Percentiles rank a stretch among this genome's conserved stretches.
Conservation (phyloP, 768 basidiomycete genomes). For the Guyanaporus albipodus region DNA sequence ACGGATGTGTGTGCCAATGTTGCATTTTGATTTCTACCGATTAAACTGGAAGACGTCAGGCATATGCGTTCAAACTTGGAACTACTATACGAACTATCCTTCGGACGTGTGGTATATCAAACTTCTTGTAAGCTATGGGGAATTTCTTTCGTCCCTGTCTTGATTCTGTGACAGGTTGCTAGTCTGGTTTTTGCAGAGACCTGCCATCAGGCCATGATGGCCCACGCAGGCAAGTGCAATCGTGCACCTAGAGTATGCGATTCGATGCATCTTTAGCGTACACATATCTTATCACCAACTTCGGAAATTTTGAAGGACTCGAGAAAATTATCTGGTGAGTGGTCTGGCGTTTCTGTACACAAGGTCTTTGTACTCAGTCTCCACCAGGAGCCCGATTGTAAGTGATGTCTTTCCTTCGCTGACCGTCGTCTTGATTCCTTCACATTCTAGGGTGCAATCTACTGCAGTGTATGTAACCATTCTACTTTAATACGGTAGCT, state of each 20-base stretch:
- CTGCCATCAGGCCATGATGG: slow-evolving; percentile 49
- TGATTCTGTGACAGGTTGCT: slow-evolving; percentile 39
- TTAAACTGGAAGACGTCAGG: slow-evolving; percentile 34
- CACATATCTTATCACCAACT: slow-evolving; percentile 44
- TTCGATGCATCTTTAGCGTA: slow-evolving; percentile 37
- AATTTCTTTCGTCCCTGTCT: neutral
- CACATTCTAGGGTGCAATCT: slow-evolving; percentile 40
- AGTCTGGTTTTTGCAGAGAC: slow-evolving; percentile 49
- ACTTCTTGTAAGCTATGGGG: slow-evolving; percentile 35
- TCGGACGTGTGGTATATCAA: slow-evolving; percentile 48
- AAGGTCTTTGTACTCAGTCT: neutral
- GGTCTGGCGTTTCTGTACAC: neutral
- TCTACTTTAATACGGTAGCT: neutral
- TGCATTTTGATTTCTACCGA: neutral
- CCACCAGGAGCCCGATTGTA: slow-evolving; percentile 21
- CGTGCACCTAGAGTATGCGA: neutral
- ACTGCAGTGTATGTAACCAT: slow-evolving; percentile 39
- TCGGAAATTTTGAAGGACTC: slow-evolving; percentile 28
- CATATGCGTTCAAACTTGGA: slow-evolving; percentile 52
- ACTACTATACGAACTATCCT: slow-evolving; percentile 48
- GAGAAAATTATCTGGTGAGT: slow-evolving; percentile 40
- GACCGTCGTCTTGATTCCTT: slow-evolving; percentile 6
- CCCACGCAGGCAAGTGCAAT: slow-evolving; percentile 41
- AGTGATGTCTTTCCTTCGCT: neutral
- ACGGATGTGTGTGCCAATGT: slow-evolving; percentile 42